Percentiles rank a stretch among this genome's conserved stretches.
Conservation (phyloP, 768 basidiomycete genomes). For the Russula sp. region DNA sequence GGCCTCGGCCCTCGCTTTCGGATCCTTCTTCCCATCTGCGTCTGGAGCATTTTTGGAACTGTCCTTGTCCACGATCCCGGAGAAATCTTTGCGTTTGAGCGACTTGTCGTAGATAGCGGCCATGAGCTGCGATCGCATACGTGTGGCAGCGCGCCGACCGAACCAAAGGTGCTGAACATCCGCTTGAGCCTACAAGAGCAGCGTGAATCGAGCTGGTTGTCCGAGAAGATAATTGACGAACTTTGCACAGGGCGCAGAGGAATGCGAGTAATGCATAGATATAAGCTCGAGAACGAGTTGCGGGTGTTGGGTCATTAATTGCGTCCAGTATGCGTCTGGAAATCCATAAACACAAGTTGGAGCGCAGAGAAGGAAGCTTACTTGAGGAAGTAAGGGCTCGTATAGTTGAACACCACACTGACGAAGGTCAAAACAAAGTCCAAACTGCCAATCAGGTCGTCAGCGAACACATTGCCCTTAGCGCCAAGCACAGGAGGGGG, state of each 20-base stretch:
- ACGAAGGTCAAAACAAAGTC: slow-evolving; percentile 65
- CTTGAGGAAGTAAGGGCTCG: slow-evolving; percentile 81
- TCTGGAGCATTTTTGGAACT: slow-evolving; percentile 19
- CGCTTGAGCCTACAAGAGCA: slow-evolving; percentile 33
- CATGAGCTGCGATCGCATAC: slow-evolving; percentile 76
- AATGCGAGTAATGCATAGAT: slow-evolving; percentile 77
- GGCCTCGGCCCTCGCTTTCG: background rate
- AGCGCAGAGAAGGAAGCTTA: background rate
- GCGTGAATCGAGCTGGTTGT: background rate
- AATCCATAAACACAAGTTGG: background rate
- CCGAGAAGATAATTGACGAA: slow-evolving; percentile 18
- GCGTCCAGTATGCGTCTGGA: slow-evolving; percentile 51
- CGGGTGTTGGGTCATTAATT: slow-evolving; percentile 45
- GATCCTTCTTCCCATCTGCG: slow-evolving; percentile 16
- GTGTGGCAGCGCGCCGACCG: slow-evolving; percentile 65
- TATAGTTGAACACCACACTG: slow-evolving; percentile 72
- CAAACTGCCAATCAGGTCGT: slow-evolving; percentile 28
- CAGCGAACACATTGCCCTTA: background rate
- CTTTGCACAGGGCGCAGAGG: slow-evolving; percentile 52
- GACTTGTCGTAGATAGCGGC: slow-evolving; percentile 86
- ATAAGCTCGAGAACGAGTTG: slow-evolving; percentile 57
- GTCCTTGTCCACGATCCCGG: slow-evolving; percentile 60
- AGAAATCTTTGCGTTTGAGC: slow-evolving; percentile 75
- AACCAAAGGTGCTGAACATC: slow-evolving; percentile 78
- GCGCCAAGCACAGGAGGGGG: background rate